These are phyloP conservation scores for Fusarium fracticaudum DNA, from an alignment of 2,329 filamentous ascomycete species.

Conservation along the genomic window DNA sequence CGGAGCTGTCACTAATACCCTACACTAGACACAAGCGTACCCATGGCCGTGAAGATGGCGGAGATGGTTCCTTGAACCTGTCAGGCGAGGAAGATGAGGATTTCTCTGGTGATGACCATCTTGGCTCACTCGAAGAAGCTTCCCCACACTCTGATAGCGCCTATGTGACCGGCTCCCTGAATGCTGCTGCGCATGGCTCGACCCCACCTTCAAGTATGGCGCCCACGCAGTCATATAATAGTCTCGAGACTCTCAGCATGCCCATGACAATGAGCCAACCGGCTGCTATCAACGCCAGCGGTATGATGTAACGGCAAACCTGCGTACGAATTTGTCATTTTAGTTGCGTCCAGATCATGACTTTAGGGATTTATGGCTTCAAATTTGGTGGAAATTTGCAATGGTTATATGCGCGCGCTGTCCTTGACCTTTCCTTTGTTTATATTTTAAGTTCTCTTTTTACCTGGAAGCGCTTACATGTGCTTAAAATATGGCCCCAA, in stretches of 20 bases:
- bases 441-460: conserved; percentile 39
- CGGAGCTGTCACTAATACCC: conserved; percentile 2
- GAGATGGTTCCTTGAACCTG: conserved; percentile 66
- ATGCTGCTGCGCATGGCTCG: conserved; percentile 52
- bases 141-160: conserved; percentile 77
- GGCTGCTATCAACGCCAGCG: conserved; percentile 55
- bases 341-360: conserved; percentile 43
- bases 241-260: conserved; percentile 70
- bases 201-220: conserved; percentile 35
- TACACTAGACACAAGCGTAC: conserved; percentile 81
- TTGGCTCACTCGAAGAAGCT: conserved; percentile 81
- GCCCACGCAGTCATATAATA: conserved; percentile 59
- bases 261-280: conserved; percentile 71
- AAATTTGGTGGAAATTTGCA: conserved; percentile 37
- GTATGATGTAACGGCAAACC: conserved; percentile 53
- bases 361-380: conserved; percentile 43
- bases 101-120: conserved; percentile 82
- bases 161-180: conserved; percentile 65
- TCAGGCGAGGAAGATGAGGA: conserved; percentile 90
- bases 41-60: conserved; percentile 72
- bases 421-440: conserved; percentile 39
- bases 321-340: conserved; percentile 39
- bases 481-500: conserved; percentile 42
- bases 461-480: conserved; percentile 37
- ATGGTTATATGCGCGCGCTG: conserved; percentile 32